Percentiles rank a stretch among this genome's conserved stretches.
Evolutionary conservation across 2,329 filamentous ascomycete genomes (phyloP).

Genomic region (Trichoderma sp.): DNA sequence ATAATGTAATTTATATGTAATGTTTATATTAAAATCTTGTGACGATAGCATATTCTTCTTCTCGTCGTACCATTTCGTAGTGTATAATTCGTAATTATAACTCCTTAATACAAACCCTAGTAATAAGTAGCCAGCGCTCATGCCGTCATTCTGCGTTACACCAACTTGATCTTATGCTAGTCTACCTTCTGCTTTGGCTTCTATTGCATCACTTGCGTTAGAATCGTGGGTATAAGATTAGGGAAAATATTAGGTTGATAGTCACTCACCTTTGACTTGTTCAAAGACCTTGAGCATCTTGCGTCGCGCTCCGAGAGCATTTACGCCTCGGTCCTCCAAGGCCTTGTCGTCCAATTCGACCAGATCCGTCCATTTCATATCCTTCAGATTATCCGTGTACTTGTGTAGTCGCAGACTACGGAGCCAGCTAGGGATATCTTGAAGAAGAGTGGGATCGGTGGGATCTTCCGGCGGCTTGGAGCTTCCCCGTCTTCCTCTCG

Average conservation of each 20-base stretch:
- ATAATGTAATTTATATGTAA: not conserved
- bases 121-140: conserved; percentile 9
- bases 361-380: conserved; percentile 93
- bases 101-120: not conserved
- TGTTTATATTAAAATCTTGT: conserved; percentile 1
- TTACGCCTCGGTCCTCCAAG: conserved; percentile 89
- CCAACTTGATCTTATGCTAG: conserved; percentile 46
- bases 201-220: conserved; percentile 40
- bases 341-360: conserved; percentile 91
- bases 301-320: conserved; percentile 87
- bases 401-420: conserved; percentile 94
- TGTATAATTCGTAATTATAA: conserved; percentile 11
- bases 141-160: not conserved
- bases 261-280: conserved; percentile 73
- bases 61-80: conserved; percentile 12
- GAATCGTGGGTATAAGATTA: not conserved
- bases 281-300: conserved; percentile 99
- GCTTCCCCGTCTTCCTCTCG: conserved; percentile 86
- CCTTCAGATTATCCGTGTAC: conserved; percentile 97
- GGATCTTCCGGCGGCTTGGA: conserved; percentile 98
- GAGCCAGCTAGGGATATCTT: conserved; percentile 96
- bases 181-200: conserved; percentile 75
- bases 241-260: not conserved
- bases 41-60: conserved; percentile 8
- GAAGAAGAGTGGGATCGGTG: conserved; percentile 83